Evolutionary conservation across 352 stramenopile genomes (phyloP).

Genomic region (Phytopythium sindhum): DNA sequence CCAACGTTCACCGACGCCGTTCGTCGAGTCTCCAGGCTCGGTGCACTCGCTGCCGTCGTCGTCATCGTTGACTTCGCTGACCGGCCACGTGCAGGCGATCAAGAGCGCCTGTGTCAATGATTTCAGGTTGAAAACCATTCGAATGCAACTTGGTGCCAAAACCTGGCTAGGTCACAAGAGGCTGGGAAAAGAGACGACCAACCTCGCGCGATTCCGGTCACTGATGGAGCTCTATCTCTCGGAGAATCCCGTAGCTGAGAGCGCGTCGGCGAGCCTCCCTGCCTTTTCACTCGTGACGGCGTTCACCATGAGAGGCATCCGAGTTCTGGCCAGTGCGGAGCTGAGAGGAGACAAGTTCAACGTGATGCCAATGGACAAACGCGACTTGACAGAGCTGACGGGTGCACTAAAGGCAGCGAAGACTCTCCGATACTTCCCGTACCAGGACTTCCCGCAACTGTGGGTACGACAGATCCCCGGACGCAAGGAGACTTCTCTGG

Average conservation of each 20-base stretch:
- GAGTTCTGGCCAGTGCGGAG: slow-evolving; percentile 53
- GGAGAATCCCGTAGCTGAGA: slow-evolving; percentile 27
- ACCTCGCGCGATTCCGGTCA: slow-evolving; percentile 50
- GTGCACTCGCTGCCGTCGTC: slow-evolving; percentile 21
- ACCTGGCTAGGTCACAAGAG: slow-evolving; percentile 69
- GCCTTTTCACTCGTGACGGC: slow-evolving; percentile 53
- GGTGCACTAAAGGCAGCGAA: slow-evolving; percentile 42
- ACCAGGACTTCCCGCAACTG: slow-evolving; percentile 56
- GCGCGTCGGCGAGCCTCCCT: slow-evolving; percentile 38
- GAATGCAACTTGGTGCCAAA: slow-evolving; percentile 63
- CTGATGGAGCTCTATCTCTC: slow-evolving; percentile 48
- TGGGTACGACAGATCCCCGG: slow-evolving; percentile 40
- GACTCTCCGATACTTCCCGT: slow-evolving; percentile 60
- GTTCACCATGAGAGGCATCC: slow-evolving; percentile 55
- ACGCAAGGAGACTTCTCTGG: slow-evolving; percentile 37
- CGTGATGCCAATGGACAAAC: slow-evolving; percentile 39
- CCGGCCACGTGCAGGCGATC: slow-evolving; percentile 8
- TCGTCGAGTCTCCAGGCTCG: slow-evolving; percentile 4
- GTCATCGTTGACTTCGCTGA: slow-evolving; percentile 23
- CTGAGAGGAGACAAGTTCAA: slow-evolving; percentile 33
- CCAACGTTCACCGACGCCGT: not conserved
- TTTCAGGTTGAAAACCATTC: slow-evolving; percentile 49
- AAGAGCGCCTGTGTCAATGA: slow-evolving; percentile 42
- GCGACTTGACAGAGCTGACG: slow-evolving; percentile 42
- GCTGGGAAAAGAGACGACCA: slow-evolving; percentile 42